Base-by-base conservation (phyloP, 345 rosid genomes). In the Linum trigynum region DNA sequence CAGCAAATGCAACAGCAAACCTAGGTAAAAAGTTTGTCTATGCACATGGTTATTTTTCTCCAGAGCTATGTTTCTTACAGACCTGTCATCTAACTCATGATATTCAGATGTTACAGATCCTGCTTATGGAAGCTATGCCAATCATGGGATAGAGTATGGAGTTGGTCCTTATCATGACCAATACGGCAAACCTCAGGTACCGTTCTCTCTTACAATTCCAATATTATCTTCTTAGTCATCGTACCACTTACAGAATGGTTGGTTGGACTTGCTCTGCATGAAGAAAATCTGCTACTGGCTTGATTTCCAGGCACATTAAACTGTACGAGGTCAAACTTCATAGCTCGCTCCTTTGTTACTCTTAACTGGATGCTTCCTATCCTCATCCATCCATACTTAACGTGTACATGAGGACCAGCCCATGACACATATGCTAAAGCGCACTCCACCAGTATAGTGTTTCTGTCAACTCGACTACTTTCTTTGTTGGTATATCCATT, bases 161-260 rank as follows among this genome's bases (percentile, higher is more conserved):
- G 77, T 68, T 41, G 78, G 42, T 53, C 67, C 67, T 3, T 75
- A 76, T 57, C 61, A 67, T n/a, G 80, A 78, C 64, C 73, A 80
- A 15, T 78, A 76, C 3, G 74, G 69, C 60, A 64, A 74, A 73
- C 91, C 77, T 38, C 79, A 78, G 90, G 92, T 89, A 66, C 53
- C 57, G 42, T 37, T 3, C 15, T 39, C 15, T 66, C 1, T 10
- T 41, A 39, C 65, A 40, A 12, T 62, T 5, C 12, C 42, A 39
- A 23, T 23, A 23, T 23, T 23, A 23, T 23, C 32, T 23, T 39
- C 32, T 3, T 38, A 14, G 2, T 15, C 15, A 38, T 23, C 17
- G n/a, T 40, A 39, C 3, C 41, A 5, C 38, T 1, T 9, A 17
- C 12, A n/a, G 36, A 10, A 37, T 37, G 38, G 16, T 57, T 57